Base-by-base conservation (phyloP, 208 protist genomes). In the Leishmania aethiopica region DNA sequence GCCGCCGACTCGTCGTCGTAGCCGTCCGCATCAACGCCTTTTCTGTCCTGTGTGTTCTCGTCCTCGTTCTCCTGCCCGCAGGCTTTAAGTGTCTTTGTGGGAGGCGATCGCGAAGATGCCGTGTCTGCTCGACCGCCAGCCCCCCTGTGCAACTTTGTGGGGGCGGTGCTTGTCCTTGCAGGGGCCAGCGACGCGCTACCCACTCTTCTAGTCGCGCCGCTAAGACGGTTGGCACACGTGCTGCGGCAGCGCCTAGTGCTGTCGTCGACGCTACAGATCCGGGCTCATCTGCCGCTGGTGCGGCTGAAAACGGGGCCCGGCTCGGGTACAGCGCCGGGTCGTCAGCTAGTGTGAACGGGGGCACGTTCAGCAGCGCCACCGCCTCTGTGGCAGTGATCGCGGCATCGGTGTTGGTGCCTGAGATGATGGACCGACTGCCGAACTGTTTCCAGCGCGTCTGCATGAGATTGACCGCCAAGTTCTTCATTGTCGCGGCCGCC, bases 141-240 rank as follows among this genome's bases (percentile, higher is more conserved):
- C 28, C 1, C 32, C 28, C 3, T 8, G 62, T 22, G 62, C 15
- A 1, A 17, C 51, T 60, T 66, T 35, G 45, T 51, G 49, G 32
- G 49, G 6, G 17, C 37, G 45, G 15, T 19, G 45, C 73, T 49
- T 40, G 72, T 15, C 11, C 11, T 19, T 79, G 62, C 55, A 57
- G 13, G 40, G 78, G 77, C 78, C 82, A 82, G 22, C 74, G 82
- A 45, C 82, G 82, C 67, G 51, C 11, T 10, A 86, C 83, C 86
- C 86, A 89, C 55, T 86, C 83, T 37, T 89, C 86, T 77, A 89
- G 42, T 17, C 77, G 82, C 1, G 79, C 80, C 22, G 86, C 86
- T 75, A 89, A 79, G 11, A 53, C 74, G 15, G 66, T 82, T 1
- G 86, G 79, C 32, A 47, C 37, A 28, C 64, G 37, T 4, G 53